Conservation (phyloP, 2,329 filamentous ascomycete species). For the Parascedosporium putredinis region DNA sequence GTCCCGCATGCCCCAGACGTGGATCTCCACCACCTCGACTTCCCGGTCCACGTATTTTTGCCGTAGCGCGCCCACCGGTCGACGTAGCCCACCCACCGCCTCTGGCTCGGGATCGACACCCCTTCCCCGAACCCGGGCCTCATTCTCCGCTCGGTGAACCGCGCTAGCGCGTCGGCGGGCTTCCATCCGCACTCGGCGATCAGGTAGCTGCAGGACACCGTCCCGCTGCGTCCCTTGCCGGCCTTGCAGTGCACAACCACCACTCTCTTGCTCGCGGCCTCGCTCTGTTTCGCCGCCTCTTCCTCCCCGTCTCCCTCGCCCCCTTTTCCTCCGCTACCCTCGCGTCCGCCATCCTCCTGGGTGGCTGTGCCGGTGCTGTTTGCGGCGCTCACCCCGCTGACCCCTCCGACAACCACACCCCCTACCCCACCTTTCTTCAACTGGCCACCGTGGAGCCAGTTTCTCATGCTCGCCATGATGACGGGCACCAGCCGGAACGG, state of each 20-base stretch:
- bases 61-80: conserved; percentile 68
- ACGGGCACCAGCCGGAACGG: conserved; percentile 81
- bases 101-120: conserved; percentile 85
- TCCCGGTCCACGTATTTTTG: conserved; percentile 75
- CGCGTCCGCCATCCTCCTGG: not conserved
- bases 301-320: conserved; percentile 22
- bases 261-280: conserved; percentile 51
- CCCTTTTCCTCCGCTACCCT: no score
- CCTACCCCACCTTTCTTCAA: conserved; percentile 19
- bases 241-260: conserved; percentile 95
- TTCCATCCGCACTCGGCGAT: conserved; percentile 70
- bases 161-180: conserved; percentile 38
- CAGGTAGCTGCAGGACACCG: conserved; percentile 76
- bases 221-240: conserved; percentile 88
- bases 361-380: conserved; percentile 6
- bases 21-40: conserved; percentile 78
- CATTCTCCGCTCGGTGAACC: conserved; percentile 77
- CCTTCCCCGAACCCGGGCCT: conserved; percentile 77
- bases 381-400: conserved; percentile 8
- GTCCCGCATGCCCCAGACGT: conserved; percentile 78
- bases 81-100: conserved; percentile 80
- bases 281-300: no score
- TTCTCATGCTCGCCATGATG: conserved; percentile 85
- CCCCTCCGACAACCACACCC: conserved; percentile 5
- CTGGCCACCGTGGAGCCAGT: conserved; percentile 58